A percentile compares a stretch with the other conserved stretches of the same genome.
Evolutionary conservation across 139 green algal species (phyloP).

Genomic region (Chlamydomonas sp.): DNA sequence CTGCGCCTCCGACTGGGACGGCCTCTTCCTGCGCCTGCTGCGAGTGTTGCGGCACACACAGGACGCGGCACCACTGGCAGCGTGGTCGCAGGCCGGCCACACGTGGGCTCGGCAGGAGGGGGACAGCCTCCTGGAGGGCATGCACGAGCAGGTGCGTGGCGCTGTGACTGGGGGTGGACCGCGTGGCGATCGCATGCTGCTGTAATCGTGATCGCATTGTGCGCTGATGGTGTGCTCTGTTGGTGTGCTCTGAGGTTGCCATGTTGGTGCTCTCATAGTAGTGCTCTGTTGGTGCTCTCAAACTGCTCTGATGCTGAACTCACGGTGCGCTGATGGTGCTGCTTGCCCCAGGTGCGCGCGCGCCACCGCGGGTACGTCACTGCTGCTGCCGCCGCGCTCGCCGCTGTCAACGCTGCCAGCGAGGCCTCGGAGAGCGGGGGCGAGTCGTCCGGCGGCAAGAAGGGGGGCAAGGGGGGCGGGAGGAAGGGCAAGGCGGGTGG

Average conservation of each 20-base stretch:
- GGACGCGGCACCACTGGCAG: neutral
- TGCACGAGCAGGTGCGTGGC: too few relatives aligned
- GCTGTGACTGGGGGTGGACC: too few relatives aligned
- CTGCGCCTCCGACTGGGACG: neutral
- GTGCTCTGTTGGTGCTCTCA: too few relatives aligned
- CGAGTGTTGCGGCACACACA: neutral
- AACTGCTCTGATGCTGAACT: too few relatives aligned
- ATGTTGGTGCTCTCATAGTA: too few relatives aligned
- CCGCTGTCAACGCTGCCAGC: neutral
- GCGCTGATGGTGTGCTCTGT: too few relatives aligned
- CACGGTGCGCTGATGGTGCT: neutral
- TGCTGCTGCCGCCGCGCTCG: neutral
- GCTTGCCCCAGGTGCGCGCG: neutral
- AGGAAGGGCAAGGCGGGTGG: neutral
- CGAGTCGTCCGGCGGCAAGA: neutral
- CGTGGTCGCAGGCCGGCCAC: neutral
- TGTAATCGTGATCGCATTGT: too few relatives aligned
- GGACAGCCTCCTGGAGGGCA: too few relatives aligned
- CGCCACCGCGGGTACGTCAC: neutral
- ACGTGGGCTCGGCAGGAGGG: neutral
- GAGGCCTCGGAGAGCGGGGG: neutral
- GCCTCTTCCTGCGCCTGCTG: neutral
- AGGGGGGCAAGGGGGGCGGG: neutral
- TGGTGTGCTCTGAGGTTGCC: too few relatives aligned
- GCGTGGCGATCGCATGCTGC: too few relatives aligned